These are phyloP conservation scores for Fusarium mangiferae DNA, from an alignment of 2,329 filamentous ascomycete species.

Conservation along the genomic window DNA sequence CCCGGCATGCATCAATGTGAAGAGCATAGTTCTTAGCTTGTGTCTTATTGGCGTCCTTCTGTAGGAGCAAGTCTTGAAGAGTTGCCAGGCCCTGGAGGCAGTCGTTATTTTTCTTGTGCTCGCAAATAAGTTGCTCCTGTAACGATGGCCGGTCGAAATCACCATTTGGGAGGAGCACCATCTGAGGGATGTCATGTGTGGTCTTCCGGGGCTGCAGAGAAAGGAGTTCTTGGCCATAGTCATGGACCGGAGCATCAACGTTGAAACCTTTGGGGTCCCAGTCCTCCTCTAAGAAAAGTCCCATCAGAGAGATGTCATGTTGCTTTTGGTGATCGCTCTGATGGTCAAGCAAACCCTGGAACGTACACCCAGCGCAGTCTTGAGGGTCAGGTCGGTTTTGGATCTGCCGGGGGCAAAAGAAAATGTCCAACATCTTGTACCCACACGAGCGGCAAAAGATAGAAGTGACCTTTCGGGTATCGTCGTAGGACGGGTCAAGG, in stretches of 20 bases:
- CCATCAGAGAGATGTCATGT: slow-evolving; percentile 29
- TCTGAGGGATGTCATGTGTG: slow-evolving; percentile 6
- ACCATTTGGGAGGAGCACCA: slow-evolving; percentile 25
- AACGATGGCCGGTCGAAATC: slow-evolving; percentile 4
- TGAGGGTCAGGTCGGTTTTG: neutral
- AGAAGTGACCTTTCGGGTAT: neutral
- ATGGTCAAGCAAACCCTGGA: slow-evolving; percentile 45
- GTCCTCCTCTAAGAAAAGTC: slow-evolving; percentile 37
- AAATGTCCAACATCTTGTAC: slow-evolving; percentile 46
- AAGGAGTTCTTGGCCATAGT: slow-evolving; percentile 31
- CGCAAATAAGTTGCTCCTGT: slow-evolving; percentile 30
- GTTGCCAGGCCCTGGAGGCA: slow-evolving; percentile 46
- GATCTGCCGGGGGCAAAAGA: slow-evolving; percentile 37
- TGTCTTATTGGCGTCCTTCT: neutral
- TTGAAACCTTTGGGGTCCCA: slow-evolving; percentile 46
- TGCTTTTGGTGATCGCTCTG: slow-evolving; percentile 46
- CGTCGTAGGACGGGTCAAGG: neutral
- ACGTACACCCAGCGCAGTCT: slow-evolving; percentile 46
- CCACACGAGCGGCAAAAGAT: slow-evolving; percentile 51
- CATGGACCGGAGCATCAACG: slow-evolving; percentile 45
- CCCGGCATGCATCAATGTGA: slow-evolving; percentile 32
- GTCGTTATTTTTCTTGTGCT: slow-evolving; percentile 45
- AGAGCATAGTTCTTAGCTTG: slow-evolving; percentile 18
- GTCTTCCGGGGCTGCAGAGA: slow-evolving; percentile 27
- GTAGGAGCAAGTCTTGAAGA: slow-evolving; percentile 15